Evolutionary conservation across 371 early-diverging fungal genomes (phyloP), one percentile per base, ranked within the genome.

Genomic region (Caulochytrium protostelioides): DNA sequence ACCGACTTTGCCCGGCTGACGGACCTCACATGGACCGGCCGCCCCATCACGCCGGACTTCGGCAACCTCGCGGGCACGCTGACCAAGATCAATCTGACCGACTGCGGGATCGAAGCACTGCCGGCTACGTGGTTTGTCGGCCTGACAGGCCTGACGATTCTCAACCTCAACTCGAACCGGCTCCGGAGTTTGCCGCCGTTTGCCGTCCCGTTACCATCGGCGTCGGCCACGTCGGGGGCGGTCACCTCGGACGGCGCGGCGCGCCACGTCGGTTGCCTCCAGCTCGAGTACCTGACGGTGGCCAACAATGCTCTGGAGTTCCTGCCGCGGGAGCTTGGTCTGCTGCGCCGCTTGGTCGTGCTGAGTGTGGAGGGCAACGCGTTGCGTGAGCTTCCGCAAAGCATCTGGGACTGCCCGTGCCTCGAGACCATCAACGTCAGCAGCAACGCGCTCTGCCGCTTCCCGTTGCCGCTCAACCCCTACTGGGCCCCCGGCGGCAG

Each of bases 371-470:
- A 79, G 35, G 52, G 54, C 42, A 81, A 90, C 50, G 65, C 72
- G 35, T 43, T 90, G 22, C 62, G 63, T 29, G 47, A 62, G 25
- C 48, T 90, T 0, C 84, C 86, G 2, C 57, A 66, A 6, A 80
- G 80, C 25, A 79, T 90, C n/a, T 87, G 87, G 89, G 46, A 64
- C 28, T 76, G 79, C 50, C 49, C 68, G 10, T 58, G 55, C 12
- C 61, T 90, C n/a, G 50, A 55, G 27, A 33, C 49, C 8, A 45
- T 82, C 14, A 85, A 82, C 30, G 60, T 69, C 17, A 81, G 76
- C 2, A 78, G 78, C 15, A 90, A 90, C 38, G 37, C 76, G 13
- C 50, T 90, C 8, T 70, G 67, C 30, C 39, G 50, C 21, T 78
- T 80, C 49, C 78, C 74, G 13, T 57, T 65, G 21, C 74, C 75